These are phyloP conservation scores for Grosmannia huntii DNA, from an alignment of 2,329 filamentous ascomycete genomes.

Conservation along the genomic window DNA sequence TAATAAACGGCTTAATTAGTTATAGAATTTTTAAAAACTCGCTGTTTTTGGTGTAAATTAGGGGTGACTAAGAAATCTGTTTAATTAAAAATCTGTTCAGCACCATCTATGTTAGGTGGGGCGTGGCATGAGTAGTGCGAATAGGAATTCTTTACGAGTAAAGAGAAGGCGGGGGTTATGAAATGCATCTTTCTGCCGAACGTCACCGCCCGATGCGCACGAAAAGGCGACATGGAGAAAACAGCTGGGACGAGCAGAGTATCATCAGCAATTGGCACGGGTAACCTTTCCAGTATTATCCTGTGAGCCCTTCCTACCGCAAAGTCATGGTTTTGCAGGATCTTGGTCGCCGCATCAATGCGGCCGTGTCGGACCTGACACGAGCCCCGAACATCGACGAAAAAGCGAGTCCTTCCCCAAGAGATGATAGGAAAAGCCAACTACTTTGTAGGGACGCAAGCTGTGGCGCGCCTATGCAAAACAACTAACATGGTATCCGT, in stretches of 20 bases:
- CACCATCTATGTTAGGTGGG: too few species aligned
- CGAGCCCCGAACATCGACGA: slow-evolving; percentile 89
- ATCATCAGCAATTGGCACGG: not conserved
- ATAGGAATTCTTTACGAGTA: too few species aligned
- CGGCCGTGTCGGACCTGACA: slow-evolving; percentile 87
- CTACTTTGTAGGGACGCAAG: not conserved
- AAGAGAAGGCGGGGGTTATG: not conserved
- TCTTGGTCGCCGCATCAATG: slow-evolving; percentile 94
- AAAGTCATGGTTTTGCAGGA: slow-evolving; percentile 89
- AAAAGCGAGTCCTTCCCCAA: slow-evolving; percentile 46
- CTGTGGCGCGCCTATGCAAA: not conserved
- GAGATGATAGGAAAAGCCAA: not conserved
- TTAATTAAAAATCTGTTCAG: too few species aligned
- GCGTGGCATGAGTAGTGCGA: too few species aligned
- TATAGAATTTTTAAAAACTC: too few species aligned
- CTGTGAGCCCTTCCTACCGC: not conserved
- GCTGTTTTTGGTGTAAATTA: too few species aligned
- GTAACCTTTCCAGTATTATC: not conserved
- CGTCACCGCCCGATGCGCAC: slow-evolving; percentile 6
- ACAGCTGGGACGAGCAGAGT: not conserved
- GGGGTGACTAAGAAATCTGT: too few species aligned
- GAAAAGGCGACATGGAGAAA: slow-evolving; percentile 4
- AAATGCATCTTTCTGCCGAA: slow-evolving; percentile 3
- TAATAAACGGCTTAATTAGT: too few species aligned
- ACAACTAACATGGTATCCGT: not conserved